Base-by-base conservation (phyloP, 305 asterid species). In the Petunia hybrid region DNA sequence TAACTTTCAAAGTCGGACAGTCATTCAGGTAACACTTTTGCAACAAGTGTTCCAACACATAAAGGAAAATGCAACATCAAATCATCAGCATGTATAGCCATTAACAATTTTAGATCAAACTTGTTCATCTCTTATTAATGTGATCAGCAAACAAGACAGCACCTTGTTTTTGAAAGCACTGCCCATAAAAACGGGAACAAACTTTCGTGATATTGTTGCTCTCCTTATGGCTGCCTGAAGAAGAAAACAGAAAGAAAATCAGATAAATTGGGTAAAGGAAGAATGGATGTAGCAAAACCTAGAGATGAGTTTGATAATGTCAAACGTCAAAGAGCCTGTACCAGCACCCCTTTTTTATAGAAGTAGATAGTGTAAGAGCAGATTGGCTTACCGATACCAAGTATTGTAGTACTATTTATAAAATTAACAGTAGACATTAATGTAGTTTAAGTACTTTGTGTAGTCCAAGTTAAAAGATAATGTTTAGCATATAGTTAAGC, bases 91-190 rank as follows among this genome's bases (percentile, higher is more conserved):
- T 22, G 31, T 53, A 74, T 74, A 74, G 79, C 48, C 65, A 53
- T 35, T 74, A 74, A 36, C 48, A 13, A 38, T 53, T 36, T 74
- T 2, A 53, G 46, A 51, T 51, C 13, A 74, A 51, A 74, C 51
- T 51, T 6, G 8, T 14, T 38, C 35, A 53, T 74, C 6, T 14
- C 78, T 35, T 73, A 74, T 74, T 4, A 53, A 53, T 63, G 13
- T 53, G 14, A 2, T 8, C 64, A 38, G 65, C 53, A 14, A 53
- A 74, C 46, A 53, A 38, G 53, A 36, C 9, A 45, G 6, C 57
- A 97, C 99, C 98, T 97, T 97, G 89, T 97, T 97, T 90, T 97
- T 97, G 85, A 97, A 94, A 77, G 99, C 99, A 90, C 99, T 97
- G 43, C 99, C 99, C 99, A 97, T 97, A 85, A 94, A 97, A 62